Conservation (phyloP, 345 rosid species). For the Brassica carinata region DNA sequence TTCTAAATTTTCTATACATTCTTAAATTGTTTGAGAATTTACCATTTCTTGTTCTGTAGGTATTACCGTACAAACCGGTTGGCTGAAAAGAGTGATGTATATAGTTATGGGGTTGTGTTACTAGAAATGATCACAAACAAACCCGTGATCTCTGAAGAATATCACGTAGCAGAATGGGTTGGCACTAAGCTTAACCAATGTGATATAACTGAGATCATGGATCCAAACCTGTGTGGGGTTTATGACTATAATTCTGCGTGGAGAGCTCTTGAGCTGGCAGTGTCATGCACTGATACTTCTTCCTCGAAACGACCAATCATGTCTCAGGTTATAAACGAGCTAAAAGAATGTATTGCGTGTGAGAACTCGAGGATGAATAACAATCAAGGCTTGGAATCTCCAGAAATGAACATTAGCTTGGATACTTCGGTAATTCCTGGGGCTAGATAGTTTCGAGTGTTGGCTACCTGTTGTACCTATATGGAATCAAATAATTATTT, state of each 20-base stretch:
- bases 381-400: not conserved
- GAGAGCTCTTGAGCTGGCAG: slow-evolving; percentile 38
- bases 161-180: slow-evolving; percentile 27
- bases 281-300: slow-evolving; percentile 13
- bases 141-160: slow-evolving; percentile 12
- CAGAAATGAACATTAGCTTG: not conserved
- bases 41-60: slow-evolving; percentile 8
- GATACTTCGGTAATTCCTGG: not conserved
- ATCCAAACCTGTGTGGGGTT: slow-evolving; percentile 6
- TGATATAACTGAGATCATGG: slow-evolving; percentile 19
- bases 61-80: slow-evolving; percentile 3
- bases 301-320: slow-evolving; percentile 27
- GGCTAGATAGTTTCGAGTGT: slow-evolving; percentile 14
- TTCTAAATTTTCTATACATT: not conserved
- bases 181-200: not conserved
- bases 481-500: not conserved
- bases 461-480: too few species aligned
- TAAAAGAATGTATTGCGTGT: slow-evolving; percentile 27
- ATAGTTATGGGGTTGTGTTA: slow-evolving; percentile 29
- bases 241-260: slow-evolving; percentile 21
- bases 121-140: slow-evolving; percentile 41
- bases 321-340: slow-evolving; percentile 11
- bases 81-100: slow-evolving; percentile 29
- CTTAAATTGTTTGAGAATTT: not conserved
- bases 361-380: not conserved